phyloP scores from a whole-genome alignment of 2,329 filamentous ascomycete genomes.

The Plenodomus biglobosus region DNA sequence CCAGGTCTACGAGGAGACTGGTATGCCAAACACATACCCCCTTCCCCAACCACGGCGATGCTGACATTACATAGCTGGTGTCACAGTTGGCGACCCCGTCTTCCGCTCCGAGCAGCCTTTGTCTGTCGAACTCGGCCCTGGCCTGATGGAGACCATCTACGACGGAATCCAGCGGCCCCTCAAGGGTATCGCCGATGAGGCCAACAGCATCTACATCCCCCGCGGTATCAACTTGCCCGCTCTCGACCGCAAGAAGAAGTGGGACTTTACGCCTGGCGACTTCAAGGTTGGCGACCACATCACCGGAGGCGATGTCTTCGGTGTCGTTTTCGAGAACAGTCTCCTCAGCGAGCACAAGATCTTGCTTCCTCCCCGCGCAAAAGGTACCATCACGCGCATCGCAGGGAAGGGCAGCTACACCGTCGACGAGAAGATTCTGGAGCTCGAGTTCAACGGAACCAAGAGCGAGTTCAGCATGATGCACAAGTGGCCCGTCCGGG shows the following conservation, averaged over 20 bases:
- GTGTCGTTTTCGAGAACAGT: slow-evolving; percentile 92
- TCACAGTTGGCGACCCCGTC: slow-evolving; percentile 94
- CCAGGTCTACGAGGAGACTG: slow-evolving; percentile 98
- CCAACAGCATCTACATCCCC: slow-evolving; percentile 94
- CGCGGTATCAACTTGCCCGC: slow-evolving; percentile 87
- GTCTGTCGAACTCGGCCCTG: slow-evolving; percentile 94
- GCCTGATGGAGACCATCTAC: slow-evolving; percentile 98
- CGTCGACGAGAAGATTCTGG: slow-evolving; percentile 88
- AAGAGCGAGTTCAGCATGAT: slow-evolving; percentile 96
- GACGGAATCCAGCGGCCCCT: slow-evolving; percentile 98
- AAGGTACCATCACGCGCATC: slow-evolving; percentile 90
- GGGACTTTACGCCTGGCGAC: slow-evolving; percentile 84
- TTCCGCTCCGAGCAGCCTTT: slow-evolving; percentile 88
- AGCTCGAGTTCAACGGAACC: slow-evolving; percentile 95
- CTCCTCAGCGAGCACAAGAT: slow-evolving; percentile 93
- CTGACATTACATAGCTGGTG: slow-evolving; percentile 68
- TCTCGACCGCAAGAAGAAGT: slow-evolving; percentile 88
- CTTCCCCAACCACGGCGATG: background rate
- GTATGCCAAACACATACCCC: slow-evolving; percentile 59
- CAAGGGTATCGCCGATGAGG: slow-evolving; percentile 73
- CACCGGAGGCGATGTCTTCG: slow-evolving; percentile 94
- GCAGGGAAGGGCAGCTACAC: slow-evolving; percentile 89
- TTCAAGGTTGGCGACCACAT: slow-evolving; percentile 97
- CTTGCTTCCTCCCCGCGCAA: slow-evolving; percentile 82
- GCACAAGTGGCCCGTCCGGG: slow-evolving; percentile 98